A percentile compares a stretch with the other conserved stretches of the same genome.
Evolutionary conservation across 768 basidiomycete species (phyloP).

Genomic region (Pleurotus sapidus): DNA sequence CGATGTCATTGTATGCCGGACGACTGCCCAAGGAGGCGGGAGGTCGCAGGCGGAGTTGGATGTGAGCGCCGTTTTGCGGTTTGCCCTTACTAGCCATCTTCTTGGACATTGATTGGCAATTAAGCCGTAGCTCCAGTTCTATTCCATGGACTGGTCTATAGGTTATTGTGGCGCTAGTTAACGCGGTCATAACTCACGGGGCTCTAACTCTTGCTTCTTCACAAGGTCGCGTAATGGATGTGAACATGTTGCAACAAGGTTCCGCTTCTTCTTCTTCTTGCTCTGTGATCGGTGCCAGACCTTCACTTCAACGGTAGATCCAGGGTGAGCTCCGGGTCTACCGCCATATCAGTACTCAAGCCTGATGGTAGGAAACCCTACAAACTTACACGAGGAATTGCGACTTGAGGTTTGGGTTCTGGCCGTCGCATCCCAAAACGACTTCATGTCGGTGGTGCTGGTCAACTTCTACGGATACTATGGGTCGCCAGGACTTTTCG

Average conservation of each 20-base stretch:
- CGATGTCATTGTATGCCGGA: constrained; percentile 3
- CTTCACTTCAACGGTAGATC: constrained; percentile 47
- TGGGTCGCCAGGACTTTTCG: constrained; percentile 67
- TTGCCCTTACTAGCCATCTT: constrained; percentile 32
- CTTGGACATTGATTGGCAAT: constrained; percentile 34
- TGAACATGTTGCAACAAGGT: constrained; percentile 48
- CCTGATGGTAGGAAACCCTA: background rate
- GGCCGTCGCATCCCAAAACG: constrained; percentile 63
- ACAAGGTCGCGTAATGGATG: constrained; percentile 52
- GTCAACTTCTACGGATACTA: constrained; percentile 56
- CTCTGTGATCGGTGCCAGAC: constrained; percentile 57
- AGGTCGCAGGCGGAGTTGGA: constrained; percentile 13
- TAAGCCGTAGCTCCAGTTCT: constrained; percentile 44
- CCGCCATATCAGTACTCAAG: background rate
- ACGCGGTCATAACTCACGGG: constrained; percentile 31
- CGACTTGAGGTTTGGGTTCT: constrained; percentile 63
- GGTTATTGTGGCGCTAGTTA: too few species aligned
- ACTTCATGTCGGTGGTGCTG: constrained; percentile 52
- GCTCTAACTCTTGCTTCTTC: constrained; percentile 43
- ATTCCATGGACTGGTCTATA: background rate
- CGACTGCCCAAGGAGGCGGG: constrained; percentile 13
- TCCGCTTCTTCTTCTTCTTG: constrained; percentile 64
- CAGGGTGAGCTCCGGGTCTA: constrained; percentile 37
- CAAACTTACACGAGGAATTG: constrained; percentile 50
- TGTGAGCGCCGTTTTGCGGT: constrained; percentile 35